Evolutionary conservation across 2,329 filamentous ascomycete species (phyloP).

Genomic region (Fusarium pininemorale): DNA sequence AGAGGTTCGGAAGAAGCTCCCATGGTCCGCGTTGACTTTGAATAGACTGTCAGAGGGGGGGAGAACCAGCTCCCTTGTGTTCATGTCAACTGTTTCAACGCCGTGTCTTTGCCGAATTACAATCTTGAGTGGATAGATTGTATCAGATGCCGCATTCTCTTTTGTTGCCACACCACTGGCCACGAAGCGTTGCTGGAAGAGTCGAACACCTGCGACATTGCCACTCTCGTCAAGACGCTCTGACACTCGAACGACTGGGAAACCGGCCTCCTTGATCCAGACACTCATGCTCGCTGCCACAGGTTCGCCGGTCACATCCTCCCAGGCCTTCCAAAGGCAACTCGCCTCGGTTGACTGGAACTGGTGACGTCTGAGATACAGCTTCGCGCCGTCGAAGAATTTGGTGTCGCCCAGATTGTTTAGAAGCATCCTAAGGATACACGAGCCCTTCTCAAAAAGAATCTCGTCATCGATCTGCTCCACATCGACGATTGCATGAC

Average conservation of each 20-base stretch:
- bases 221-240: neutral
- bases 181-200: neutral
- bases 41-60: neutral
- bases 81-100: neutral
- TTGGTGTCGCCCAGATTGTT: neutral
- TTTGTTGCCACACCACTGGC: fast-evolving
- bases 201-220: neutral
- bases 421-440: neutral
- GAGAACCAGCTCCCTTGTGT: neutral
- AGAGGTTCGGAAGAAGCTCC: neutral
- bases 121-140: neutral
- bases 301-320: fast-evolving
- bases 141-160: neutral
- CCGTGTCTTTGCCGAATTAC: fast-evolving
- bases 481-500: neutral
- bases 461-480: neutral
- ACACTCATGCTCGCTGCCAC: neutral
- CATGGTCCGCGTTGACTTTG: neutral
- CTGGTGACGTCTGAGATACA: neutral
- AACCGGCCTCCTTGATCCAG: neutral
- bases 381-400: neutral
- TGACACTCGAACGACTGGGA: neutral
- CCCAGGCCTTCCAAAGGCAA: neutral
- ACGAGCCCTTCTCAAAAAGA: neutral
- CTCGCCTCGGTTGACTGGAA: neutral